Evolutionary conservation across 2,329 filamentous ascomycete species (phyloP), one percentile per base, ranked within the genome.

Genomic region (Fusarium kyushuense): DNA sequence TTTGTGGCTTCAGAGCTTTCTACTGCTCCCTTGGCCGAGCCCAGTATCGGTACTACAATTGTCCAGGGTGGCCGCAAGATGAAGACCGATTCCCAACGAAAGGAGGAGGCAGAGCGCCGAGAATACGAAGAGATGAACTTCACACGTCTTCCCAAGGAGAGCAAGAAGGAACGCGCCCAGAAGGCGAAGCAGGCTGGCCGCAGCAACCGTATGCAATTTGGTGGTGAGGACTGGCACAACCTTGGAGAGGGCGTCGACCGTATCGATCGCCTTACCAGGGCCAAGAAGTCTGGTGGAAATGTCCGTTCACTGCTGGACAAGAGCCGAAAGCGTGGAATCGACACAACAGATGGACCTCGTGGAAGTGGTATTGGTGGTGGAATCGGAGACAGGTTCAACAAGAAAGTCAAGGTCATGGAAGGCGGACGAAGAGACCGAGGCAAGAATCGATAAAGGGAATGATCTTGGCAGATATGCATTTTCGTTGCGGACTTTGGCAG

Each of bases 111-210:
- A 2, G 94, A 97, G 81, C 85, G 92, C 56, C 87, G 87, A 61
- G 88, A 92, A 47, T 99, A 97, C 81, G 96, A 99, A 83, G 96
- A 99, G 81, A 87, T 84, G 71, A 97, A 99, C 81, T 95, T 97
- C 75, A 89, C 93, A 17, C 92, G 96, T 71, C 83, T 99, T 73
- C 94, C 95, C 14, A 90, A 89, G 74, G 88, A 92, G 78, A 92
- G 89, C 81, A 98, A 97, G 85, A 97, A 97, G 82, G 94, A 97
- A 7, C 82, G 84, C 60, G 86, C 88, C 47, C 90, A 92, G 82
- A 89, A 87, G 77, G 80, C 79, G 42, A 84, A 86, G 76, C 82
- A 82, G 30, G 82, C 82, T 40, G 82, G 82, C 12, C 78, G 82
- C 69, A 81, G 78, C 68, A 76, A 82, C 74, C 80, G 89, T 84